These are phyloP conservation scores for Pelargonium fulgidum DNA, from an alignment of 441 rosid species.

Conservation along the genomic window DNA sequence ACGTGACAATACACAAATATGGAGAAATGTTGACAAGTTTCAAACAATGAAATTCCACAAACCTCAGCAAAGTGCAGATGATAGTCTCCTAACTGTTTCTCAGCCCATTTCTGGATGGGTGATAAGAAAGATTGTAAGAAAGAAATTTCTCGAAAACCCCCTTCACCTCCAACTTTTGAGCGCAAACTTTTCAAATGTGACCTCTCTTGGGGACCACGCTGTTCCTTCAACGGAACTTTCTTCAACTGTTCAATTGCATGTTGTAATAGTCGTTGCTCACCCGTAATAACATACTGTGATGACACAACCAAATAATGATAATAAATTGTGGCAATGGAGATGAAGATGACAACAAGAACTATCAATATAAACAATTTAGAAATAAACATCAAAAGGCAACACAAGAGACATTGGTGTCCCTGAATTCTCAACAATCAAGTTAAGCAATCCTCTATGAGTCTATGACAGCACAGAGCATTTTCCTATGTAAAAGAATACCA, in stretches of 20 bases:
- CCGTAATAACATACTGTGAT: conserved; percentile 77
- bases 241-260: conserved; percentile 87
- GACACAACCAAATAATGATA: conserved; percentile 23
- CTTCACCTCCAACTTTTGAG: conserved; percentile 65
- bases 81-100: conserved; percentile 84
- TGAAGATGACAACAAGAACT: conserved; percentile 1
- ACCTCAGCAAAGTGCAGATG: conserved; percentile 92
- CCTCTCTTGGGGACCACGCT: conserved; percentile 96
- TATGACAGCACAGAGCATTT: background rate
- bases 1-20: background rate
- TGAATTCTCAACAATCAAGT: background rate
- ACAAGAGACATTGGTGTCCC: conserved; percentile 7
- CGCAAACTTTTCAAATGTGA: conserved; percentile 75
- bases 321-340: conserved; percentile 5
- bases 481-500: background rate
- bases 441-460: conserved; percentile 2
- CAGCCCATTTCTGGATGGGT: conserved; percentile 90
- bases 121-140: conserved; percentile 82
- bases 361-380: conserved; percentile 12
- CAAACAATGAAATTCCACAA: conserved; percentile 16
- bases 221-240: conserved; percentile 81
- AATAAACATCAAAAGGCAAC: conserved; percentile 1
- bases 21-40: background rate
- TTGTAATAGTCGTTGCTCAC: conserved; percentile 71
- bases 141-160: conserved; percentile 40